Base-by-base conservation (phyloP, 2,329 filamentous ascomycete genomes). In the Diaporthe aspalathi region DNA sequence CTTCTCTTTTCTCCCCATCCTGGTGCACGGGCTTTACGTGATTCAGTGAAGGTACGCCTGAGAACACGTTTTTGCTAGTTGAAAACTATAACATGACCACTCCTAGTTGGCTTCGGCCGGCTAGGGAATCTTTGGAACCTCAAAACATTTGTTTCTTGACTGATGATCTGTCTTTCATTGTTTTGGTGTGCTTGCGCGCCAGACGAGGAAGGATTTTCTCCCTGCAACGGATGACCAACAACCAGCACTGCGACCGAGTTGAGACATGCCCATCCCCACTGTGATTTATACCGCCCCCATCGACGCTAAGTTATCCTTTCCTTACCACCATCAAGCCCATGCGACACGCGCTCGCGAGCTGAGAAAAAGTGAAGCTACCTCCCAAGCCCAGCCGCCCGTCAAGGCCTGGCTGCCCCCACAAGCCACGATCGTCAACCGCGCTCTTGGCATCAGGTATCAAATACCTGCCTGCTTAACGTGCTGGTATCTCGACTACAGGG, bases 11-110 rank as follows among this genome's bases (percentile, higher is more conserved):
- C 81, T 84, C 81, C 79, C 78, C 83, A 89, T 90, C 87, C 85
- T 80, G 86, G 89, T 92, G 90, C 90, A 91, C 84, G 90, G 91
- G 92, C 91, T 89, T 92, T 92, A 93, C 88, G 90, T 88, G 88
- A 91, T 89, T 89, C 91, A 92, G 90, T 94, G 92, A 94, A 90
- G 92, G 93, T 91, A 90, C 88, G 90, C 94, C 92, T 90, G 92
- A 94, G 91, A 90, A 89, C 88, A 88, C 88, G 88, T 93, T 93
- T 93, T 94, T 94, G 92, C 92, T 94, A 93, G 91, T 93, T 93
- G 91, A 93, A 93, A 93, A 93, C 91, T 93, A 93, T 86, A 87
- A 86, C 87, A 89, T 92, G 92, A 93, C 92, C 87, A 87, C 92
- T 94, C 86, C 86, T 87, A 84, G 78, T 87, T 89, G 89, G 91